A percentile compares a stretch with the other conserved stretches of the same genome.
These are phyloP conservation scores for Neurospora hispaniola DNA, from an alignment of 495 filamentous ascomycete species.

Conservation along the genomic window DNA sequence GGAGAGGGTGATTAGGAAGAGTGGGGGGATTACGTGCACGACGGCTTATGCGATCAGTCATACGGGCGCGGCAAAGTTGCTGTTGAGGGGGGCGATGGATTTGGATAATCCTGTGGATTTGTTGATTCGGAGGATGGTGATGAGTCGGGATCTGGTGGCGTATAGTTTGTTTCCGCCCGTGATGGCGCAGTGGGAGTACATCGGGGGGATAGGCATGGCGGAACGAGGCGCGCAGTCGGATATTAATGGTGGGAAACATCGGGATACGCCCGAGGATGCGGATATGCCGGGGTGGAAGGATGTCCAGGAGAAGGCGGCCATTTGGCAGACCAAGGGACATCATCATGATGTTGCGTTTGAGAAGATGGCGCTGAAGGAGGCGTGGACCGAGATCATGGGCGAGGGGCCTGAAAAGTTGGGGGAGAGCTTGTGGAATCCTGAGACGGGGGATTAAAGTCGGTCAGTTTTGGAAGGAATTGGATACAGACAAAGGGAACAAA, in stretches of 20 bases:
- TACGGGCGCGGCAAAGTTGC: conserved; percentile 11
- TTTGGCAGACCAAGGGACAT: conserved; percentile 11
- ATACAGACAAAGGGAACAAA: too few relatives aligned
- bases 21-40: conserved; percentile 10
- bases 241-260: conserved; percentile 14
- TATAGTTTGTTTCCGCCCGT: conserved; percentile 11
- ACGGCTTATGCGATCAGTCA: conserved; percentile 13
- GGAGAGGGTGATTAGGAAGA: conserved; percentile 11
- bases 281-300: conserved; percentile 10
- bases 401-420: neutral
- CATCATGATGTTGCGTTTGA: conserved; percentile 11
- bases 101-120: conserved; percentile 13
- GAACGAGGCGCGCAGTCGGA: conserved; percentile 12
- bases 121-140: conserved; percentile 3
- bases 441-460: neutral
- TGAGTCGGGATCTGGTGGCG: conserved; percentile 6
- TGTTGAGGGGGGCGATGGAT: conserved; percentile 9
- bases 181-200: conserved; percentile 16
- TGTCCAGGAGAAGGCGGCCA: conserved; percentile 1
- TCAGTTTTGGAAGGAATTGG: too few relatives aligned
- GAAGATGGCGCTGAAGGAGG: conserved; percentile 10
- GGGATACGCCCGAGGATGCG: conserved; percentile 7
- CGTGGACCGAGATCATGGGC: conserved; percentile 9
- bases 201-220: conserved; percentile 7
- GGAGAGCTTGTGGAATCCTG: conserved; percentile 7